phyloP scores from a whole-genome alignment of 1,139 yeast genomes.

The Suhomyces coccinellae region DNA sequence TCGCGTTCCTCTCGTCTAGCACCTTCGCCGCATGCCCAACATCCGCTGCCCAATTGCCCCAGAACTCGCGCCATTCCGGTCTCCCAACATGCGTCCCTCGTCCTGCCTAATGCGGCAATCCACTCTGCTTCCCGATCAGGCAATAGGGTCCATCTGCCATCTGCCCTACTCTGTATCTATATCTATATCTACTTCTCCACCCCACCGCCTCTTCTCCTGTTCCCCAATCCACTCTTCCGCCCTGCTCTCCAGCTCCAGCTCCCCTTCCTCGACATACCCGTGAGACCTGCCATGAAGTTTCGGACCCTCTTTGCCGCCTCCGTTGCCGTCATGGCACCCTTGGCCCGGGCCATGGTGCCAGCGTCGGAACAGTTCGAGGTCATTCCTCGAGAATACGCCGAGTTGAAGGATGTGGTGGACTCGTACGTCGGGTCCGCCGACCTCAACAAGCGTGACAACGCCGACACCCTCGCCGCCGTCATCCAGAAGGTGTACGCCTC shows the following conservation, averaged over 20 bases:
- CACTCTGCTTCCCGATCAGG: slow-evolving; percentile 10
- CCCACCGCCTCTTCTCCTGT: background rate
- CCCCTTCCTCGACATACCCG: background rate
- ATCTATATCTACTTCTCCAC: slow-evolving; percentile 4
- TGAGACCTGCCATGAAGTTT: slow-evolving; percentile 3
- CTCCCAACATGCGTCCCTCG: background rate
- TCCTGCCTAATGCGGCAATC: slow-evolving; percentile 3
- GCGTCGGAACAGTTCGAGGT: slow-evolving; percentile 4
- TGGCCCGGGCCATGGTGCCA: slow-evolving; percentile 1
- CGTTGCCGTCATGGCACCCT: slow-evolving; percentile 1
- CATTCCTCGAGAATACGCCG: background rate
- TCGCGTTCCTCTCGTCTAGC: too few species aligned
- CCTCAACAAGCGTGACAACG: slow-evolving; percentile 21
- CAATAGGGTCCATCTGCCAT: slow-evolving; percentile 1
- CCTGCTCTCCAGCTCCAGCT: background rate
- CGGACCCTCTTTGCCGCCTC: slow-evolving; percentile 1
- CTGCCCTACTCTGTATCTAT: background rate
- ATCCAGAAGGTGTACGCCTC: slow-evolving; percentile 27
- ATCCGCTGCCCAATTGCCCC: background rate
- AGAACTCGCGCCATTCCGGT: background rate
- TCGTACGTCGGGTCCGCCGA: background rate
- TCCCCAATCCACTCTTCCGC: background rate
- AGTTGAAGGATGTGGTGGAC: slow-evolving; percentile 5
- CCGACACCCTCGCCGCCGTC: slow-evolving; percentile 9
- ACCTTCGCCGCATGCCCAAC: background rate